A percentile compares a stretch with the other conserved stretches of the same genome.
These are phyloP conservation scores for Exidia glandulosa DNA, from an alignment of 768 basidiomycete genomes.

Conservation along the genomic window DNA sequence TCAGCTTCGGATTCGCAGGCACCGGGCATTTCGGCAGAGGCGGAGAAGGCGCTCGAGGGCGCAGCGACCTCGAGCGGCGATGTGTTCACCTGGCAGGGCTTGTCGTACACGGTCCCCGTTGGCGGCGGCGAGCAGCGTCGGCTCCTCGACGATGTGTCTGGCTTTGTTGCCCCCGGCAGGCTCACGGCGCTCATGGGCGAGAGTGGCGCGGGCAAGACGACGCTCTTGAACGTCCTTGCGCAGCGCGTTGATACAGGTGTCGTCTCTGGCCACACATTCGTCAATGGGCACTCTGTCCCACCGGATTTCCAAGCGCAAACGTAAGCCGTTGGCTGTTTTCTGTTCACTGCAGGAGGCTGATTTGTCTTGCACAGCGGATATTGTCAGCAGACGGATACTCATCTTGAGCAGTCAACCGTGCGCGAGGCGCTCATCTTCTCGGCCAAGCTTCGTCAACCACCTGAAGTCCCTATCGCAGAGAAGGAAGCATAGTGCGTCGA, in stretches of 20 bases:
- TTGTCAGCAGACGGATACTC: slow-evolving; percentile 79
- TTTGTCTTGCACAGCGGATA: slow-evolving; percentile 48
- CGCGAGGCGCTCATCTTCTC: slow-evolving; percentile 74
- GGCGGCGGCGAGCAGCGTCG: slow-evolving; percentile 29
- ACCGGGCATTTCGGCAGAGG: slow-evolving; percentile 21
- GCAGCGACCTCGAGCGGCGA: slow-evolving; percentile 11
- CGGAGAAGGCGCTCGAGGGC: slow-evolving; percentile 13
- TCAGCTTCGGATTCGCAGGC: no score
- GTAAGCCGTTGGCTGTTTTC: slow-evolving; percentile 8
- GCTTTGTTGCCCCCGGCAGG: slow-evolving; percentile 76
- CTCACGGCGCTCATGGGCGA: slow-evolving; percentile 71
- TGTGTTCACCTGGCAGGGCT: slow-evolving; percentile 71
- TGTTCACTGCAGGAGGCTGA: slow-evolving; percentile 2
- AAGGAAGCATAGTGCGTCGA: slow-evolving; percentile 65
- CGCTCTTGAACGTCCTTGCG: slow-evolving; percentile 58
- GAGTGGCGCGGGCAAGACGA: slow-evolving; percentile 56
- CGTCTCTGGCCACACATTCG: slow-evolving; percentile 34
- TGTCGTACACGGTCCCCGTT: slow-evolving; percentile 56
- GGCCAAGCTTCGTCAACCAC: slow-evolving; percentile 67
- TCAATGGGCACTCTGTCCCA: slow-evolving; percentile 52
- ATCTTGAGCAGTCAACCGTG: slow-evolving; percentile 64
- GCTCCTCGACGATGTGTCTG: slow-evolving; percentile 63
- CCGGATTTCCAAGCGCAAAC: slow-evolving; percentile 47
- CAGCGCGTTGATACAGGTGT: slow-evolving; percentile 24
- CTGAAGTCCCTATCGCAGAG: slow-evolving; percentile 48